Evolutionary conservation across 768 basidiomycete species (phyloP).

Genomic region (Russula sp.): DNA sequence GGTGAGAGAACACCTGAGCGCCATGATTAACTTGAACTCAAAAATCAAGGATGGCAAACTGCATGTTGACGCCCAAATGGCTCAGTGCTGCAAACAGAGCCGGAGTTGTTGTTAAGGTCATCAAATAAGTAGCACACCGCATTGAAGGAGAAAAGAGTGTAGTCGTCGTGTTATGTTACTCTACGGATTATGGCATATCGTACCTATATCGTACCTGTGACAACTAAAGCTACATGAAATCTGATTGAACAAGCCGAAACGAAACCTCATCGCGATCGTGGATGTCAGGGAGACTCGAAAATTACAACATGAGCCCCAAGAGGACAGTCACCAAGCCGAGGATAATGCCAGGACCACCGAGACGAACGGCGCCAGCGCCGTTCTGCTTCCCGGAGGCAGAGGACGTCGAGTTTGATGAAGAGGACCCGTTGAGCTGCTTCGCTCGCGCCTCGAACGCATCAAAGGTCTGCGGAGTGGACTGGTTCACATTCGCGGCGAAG

Average conservation of each 20-base stretch:
- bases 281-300: neutral
- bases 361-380: constrained; percentile 19
- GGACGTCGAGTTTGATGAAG: constrained; percentile 10
- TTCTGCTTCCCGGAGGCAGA: constrained; percentile 1
- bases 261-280: neutral
- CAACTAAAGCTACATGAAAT: constrained; percentile 11
- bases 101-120: neutral
- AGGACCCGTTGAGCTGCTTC: constrained; percentile 30
- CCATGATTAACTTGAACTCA: neutral
- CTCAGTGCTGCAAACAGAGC: neutral
- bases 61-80: neutral
- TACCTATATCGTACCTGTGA: neutral
- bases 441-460: constrained; percentile 45
- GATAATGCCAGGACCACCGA: constrained; percentile 4
- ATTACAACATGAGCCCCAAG: constrained; percentile 14
- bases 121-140: neutral
- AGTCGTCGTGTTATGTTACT: neutral
- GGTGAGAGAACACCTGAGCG: neutral
- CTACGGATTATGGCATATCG: neutral
- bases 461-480: constrained; percentile 44
- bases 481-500: constrained; percentile 48
- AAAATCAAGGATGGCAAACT: too few species aligned
- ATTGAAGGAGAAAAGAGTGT: neutral
- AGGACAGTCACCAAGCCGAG: neutral
- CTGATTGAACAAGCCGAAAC: constrained; percentile 8